Percentiles rank a stretch among this genome's conserved stretches.
phyloP scores from a whole-genome alignment of 140 eudicot genomes.

The Erigeron philadelphicus region DNA sequence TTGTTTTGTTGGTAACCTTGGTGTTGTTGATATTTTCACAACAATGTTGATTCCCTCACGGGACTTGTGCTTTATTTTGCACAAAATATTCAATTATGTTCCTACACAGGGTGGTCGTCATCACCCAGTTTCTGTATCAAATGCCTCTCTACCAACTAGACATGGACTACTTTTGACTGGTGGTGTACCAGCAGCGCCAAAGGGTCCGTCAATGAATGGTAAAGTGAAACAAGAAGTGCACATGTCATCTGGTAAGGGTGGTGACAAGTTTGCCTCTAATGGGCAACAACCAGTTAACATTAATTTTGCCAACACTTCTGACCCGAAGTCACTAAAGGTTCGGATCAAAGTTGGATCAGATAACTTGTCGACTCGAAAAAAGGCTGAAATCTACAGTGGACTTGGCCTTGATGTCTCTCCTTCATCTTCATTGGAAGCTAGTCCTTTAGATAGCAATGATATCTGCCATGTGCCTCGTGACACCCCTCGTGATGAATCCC shows the following conservation, averaged over 20 bases:
- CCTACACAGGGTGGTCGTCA: constrained; percentile 55
- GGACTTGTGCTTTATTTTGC: constrained; percentile 26
- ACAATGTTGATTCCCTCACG: background rate
- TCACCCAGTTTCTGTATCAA: constrained; percentile 38
- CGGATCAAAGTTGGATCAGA: constrained; percentile 77
- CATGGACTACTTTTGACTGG: constrained; percentile 35
- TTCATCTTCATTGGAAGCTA: constrained; percentile 68
- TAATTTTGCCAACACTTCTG: constrained; percentile 47
- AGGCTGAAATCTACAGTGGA: constrained; percentile 92
- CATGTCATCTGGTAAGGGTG: constrained; percentile 30
- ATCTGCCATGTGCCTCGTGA: constrained; percentile 35
- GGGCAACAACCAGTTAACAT: constrained; percentile 35
- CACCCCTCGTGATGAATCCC: constrained; percentile 51
- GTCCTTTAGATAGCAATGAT: constrained; percentile 62
- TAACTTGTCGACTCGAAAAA: constrained; percentile 69
- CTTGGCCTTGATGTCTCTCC: constrained; percentile 97
- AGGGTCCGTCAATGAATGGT: constrained; percentile 36
- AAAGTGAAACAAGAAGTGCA: constrained; percentile 35
- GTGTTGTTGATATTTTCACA: constrained; percentile 3
- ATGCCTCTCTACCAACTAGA: constrained; percentile 40
- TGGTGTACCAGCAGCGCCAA: constrained; percentile 25
- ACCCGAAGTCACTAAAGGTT: constrained; percentile 67
- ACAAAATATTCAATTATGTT: constrained; percentile 31
- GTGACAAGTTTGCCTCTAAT: constrained; percentile 43
- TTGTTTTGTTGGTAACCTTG: background rate